Evolutionary conservation across 768 basidiomycete genomes (phyloP).

Genomic region (Coprinopsis cinerea): DNA sequence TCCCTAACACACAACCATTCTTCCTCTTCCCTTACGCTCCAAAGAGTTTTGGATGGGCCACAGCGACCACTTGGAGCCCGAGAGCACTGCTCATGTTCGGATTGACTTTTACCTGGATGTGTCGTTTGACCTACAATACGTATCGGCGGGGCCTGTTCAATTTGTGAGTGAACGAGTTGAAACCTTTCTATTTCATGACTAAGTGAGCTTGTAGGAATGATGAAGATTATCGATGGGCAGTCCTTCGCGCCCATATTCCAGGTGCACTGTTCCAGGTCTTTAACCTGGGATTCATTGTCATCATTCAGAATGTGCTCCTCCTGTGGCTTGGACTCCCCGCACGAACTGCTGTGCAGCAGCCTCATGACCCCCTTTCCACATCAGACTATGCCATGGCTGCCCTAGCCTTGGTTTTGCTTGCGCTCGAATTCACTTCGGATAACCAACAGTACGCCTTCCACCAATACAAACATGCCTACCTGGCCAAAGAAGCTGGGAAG

Average conservation of each 20-base stretch:
- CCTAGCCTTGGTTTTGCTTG: slow-evolving; percentile 53
- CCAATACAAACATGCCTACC: slow-evolving; percentile 59
- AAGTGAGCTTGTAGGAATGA: slow-evolving; percentile 43
- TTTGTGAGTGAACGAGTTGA: slow-evolving; percentile 37
- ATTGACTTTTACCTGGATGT: slow-evolving; percentile 64
- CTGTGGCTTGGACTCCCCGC: slow-evolving; percentile 62
- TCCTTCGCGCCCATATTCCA: slow-evolving; percentile 54
- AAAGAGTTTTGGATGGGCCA: slow-evolving; percentile 32
- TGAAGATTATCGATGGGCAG: slow-evolving; percentile 90
- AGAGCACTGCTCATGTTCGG: slow-evolving; percentile 72
- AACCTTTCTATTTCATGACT: background rate
- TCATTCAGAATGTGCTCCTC: slow-evolving; percentile 77
- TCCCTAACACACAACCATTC: slow-evolving; percentile 35
- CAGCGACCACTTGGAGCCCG: slow-evolving; percentile 52
- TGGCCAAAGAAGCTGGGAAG: slow-evolving; percentile 26
- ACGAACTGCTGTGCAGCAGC: slow-evolving; percentile 46
- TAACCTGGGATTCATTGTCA: slow-evolving; percentile 66
- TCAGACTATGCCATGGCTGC: slow-evolving; percentile 61
- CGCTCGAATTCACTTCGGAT: slow-evolving; percentile 78
- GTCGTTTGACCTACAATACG: slow-evolving; percentile 72
- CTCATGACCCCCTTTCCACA: slow-evolving; percentile 42
- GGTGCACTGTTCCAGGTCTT: slow-evolving; percentile 39
- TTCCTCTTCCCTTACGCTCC: slow-evolving; percentile 54
- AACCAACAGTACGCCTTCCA: slow-evolving; percentile 89
- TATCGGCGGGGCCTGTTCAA: slow-evolving; percentile 77